Base-by-base conservation (phyloP, 768 basidiomycete genomes). In the Tricholoma bakamatsutake region DNA sequence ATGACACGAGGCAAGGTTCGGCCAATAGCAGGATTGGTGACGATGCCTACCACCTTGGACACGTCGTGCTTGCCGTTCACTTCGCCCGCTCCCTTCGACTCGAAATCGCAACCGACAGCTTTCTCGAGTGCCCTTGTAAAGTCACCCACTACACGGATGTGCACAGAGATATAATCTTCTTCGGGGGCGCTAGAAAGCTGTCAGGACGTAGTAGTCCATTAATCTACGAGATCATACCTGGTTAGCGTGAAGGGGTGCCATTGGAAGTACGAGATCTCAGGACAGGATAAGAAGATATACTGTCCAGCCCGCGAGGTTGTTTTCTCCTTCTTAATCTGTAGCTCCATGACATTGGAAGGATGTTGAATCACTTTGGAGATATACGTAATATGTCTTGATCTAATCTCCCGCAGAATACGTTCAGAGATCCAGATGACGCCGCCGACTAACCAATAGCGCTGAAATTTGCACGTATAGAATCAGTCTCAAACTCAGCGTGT, bases 191-290 rank as follows among this genome's bases (percentile, higher is more conserved):
- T 90, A 56, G 6, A 55, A 57, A 17, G 6, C 9, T 52, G 48
- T 28, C 17, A 52, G 45, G 35, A 5, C 48, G 53, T 11, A 11
- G n/a, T 34, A n/a, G 30, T 50, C 37, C 13, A 48, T 24, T 50
- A 37, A 31, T 55, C 48, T n/a, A 51, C 11, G 21, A 46, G 13
- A 17, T 69, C 71, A 17, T 52, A 84, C 85, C 85, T 88, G 33
- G 93, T 96, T 57, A 97, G 81, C 13, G 94, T 96, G 79, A 97
- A 97, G 8, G 94, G 93, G 66, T 98, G 95, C 90, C 93, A 98
- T 68, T 97, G 93, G 79, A 88, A 95, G 75, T 93, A 96, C 17
- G 88, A 92, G 46, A 98, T 77, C 70, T 93, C 90, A 8, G 94
- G 95, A 73, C 91, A 93, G 60, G 77, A 86, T 49, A 97, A 70